Base-by-base conservation (phyloP, 2,329 filamentous ascomycete species). In the Penicillium sp. region DNA sequence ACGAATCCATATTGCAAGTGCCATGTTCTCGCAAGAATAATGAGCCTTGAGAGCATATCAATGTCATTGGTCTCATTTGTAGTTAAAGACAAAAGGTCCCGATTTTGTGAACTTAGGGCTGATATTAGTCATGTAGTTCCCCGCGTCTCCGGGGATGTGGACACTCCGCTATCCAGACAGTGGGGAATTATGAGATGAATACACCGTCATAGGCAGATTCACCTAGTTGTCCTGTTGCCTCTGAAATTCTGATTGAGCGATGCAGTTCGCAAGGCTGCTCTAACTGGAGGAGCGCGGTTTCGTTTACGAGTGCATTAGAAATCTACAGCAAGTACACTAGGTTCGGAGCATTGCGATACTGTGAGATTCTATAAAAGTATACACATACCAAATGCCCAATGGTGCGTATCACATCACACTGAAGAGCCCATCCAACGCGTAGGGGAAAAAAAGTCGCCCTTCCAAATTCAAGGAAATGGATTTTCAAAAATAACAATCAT, bases 121-220 rank as follows among this genome's bases (percentile, higher is more conserved):
- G 22, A 25, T 40, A 19, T 47, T 33, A 36, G 38, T 47, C 53
- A 49, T 61, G 16, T 7, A 14, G 19, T 30, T 35, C 1, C 45
- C 33, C 47, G 5, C n/a, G n/a, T 19, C 26, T 43, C 42, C 3
- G 12, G 61, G 56, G 41, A 60, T 58, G 59, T 62, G 60, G 60
- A 25, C 30, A 31, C 56, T 40, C 41, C 50, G 26, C 36, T 33
- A 25, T 25, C 37, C n/a, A 10, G 28, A 19, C 35, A 31, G 43
- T 47, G 50, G 53, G 30, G 51, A 44, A 49, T 56, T 26, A 35
- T 22, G 31, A 30, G 25, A 7, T 28, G 14, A 46, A 37, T 19
- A 14, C 12, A 35, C 14, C 14, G 14, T 16, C 30, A 14, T 10
- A 5, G 31, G 14, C 5, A 4, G 31, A 33, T 33, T 33, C 31